phyloP scores from a whole-genome alignment of 352 stramenopile species.

The Phytophthora rubi region DNA sequence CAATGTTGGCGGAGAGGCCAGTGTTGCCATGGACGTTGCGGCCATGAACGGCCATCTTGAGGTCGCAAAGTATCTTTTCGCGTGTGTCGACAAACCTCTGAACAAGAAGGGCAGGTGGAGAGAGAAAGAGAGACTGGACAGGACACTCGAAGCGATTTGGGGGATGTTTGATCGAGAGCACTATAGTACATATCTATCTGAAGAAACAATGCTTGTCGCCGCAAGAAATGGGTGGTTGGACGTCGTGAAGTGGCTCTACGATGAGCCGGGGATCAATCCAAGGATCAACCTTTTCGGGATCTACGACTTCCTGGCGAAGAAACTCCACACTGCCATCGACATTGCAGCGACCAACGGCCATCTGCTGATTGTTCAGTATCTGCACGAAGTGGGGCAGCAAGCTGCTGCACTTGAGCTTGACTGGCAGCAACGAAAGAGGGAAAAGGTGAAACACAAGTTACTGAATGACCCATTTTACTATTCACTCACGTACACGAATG shows the following conservation, averaged over 20 bases:
- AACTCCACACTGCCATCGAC: not conserved
- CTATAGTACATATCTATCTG: not conserved
- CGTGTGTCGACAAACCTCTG: slow-evolving; percentile 2
- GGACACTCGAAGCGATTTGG: slow-evolving; percentile 6
- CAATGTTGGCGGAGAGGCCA: slow-evolving; percentile 3
- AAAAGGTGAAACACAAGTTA: not conserved
- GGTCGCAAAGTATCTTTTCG: slow-evolving; percentile 25
- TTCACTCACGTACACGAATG: not conserved
- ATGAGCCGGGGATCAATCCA: slow-evolving; percentile 9
- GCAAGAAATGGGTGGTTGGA: not conserved
- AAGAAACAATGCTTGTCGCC: slow-evolving; percentile 2
- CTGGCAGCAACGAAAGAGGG: not conserved
- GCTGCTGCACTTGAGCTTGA: not conserved
- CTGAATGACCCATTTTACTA: not conserved
- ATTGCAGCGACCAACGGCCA: not conserved
- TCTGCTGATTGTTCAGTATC: not conserved
- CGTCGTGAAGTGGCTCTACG: slow-evolving; percentile 6
- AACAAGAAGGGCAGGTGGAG: not conserved
- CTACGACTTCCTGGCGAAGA: not conserved
- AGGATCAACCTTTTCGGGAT: not conserved
- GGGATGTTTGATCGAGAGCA: not conserved
- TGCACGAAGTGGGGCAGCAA: not conserved
- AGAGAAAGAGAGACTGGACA: slow-evolving; percentile 7
- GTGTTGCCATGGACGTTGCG: slow-evolving; percentile 1
- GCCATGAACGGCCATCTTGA: slow-evolving; percentile 13